Base-by-base conservation (phyloP, 352 stramenopile genomes). In the Thraustochytrium aureum region DNA sequence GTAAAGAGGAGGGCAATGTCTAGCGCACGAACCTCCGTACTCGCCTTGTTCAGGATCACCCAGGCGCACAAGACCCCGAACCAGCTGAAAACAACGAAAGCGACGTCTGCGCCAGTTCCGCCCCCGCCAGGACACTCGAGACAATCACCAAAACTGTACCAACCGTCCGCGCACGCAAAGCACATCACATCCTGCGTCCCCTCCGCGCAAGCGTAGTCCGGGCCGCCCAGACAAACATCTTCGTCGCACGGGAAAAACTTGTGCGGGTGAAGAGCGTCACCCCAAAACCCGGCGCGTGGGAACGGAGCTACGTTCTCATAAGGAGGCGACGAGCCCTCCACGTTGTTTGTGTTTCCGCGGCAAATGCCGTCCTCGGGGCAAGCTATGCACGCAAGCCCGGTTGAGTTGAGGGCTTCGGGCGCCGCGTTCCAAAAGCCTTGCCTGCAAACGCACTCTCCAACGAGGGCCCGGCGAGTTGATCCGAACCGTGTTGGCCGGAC, bases 81-180 rank as follows among this genome's bases (percentile, higher is more conserved):
- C 62, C 62, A 72, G 62, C 62, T 59, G 39, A 72, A 72, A 6
- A 72, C 17, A 37, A 72, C 62, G 56, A 72, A 72, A n/a, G 43
- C 43, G 6, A 20, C 35, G 62, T 72, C 62, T 22, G 26, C 62
- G 2, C 22, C 26, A 12, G 62, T 72, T 6, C 62, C 62, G 43
- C 62, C 62, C 1, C 62, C 62, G 6, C 62, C 62, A 10, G 62
- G 62, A 33, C 62, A 72, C 43, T 72, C 62, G 22, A 59, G 20
- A 33, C 62, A 72, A 12, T 59, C 39, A 12, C 62, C 62, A 4
- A 72, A 30, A 61, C 35, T 59, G 62, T 72, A 72, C 62, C 62
- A 72, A 5, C 62, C 62, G 7, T 72, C 30, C 3, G 38, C n/a
- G 32, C 62, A 72, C 17, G 26, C 14, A 41, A 72, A 72, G 62